Base-by-base conservation (phyloP, 1,284 basidiomycete genomes). In the Cystobasidium pallidum region DNA sequence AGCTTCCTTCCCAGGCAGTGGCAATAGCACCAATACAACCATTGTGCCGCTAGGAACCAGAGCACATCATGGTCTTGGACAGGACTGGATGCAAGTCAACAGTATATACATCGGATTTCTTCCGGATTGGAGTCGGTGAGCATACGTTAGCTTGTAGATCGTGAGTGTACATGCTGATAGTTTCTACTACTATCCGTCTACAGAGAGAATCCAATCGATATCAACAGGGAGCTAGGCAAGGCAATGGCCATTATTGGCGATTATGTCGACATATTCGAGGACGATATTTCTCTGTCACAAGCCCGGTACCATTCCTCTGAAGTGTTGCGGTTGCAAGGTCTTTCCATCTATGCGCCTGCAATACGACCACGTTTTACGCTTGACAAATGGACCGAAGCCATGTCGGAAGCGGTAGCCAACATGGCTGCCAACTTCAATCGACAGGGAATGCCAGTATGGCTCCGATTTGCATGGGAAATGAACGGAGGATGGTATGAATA, bases 401-500 rank as follows among this genome's bases (percentile, higher is more conserved):
- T 79, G 76, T 75, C 75, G 24, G 19, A 39, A 4, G 59, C 41
- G 3, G 30, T 79, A 8, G 78, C 75, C 1, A 21, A 54, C 6
- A 71, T 49, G 43, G 63, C 72, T 55, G 49, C 30, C 13, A 15
- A 21, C 6, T 45, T 78, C 34, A 78, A 76, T 19, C 7, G 55
- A 13, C 52, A 47, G 4, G 77, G 77, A 0, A 51, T 78, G 10
- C 67, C 65, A 0, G 77, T 78, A 0, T 79, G 77, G 77, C 24
- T 78, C 2, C 34, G 78, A 10, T 78, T 75, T 28, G 73, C 75
- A 11, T 79, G 76, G 65, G 78, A 79, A 49, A 78, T 78, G 76
- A 79, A 79, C 58, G 78, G 78, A 15, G 57, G 67, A 4, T 79
- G 78, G 78, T 78, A 78, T 76, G 39, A 45, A 1, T 79, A 78